These are phyloP conservation scores for Lathyrus tuberosus DNA, from an alignment of 306 rosid genomes.

Conservation along the genomic window DNA sequence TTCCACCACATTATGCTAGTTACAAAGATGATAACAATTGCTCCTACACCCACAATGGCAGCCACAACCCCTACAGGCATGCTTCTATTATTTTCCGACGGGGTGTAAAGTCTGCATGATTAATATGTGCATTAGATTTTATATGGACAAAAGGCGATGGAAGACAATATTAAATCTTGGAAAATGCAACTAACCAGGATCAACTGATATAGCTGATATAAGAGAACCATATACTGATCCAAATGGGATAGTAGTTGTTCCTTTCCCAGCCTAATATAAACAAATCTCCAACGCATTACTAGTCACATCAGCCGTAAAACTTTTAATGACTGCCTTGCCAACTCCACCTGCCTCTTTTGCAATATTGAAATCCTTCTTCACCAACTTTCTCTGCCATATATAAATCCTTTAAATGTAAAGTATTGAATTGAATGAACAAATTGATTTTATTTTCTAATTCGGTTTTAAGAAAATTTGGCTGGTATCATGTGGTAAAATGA, in stretches of 20 bases:
- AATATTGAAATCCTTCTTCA: slow-evolving; percentile 44
- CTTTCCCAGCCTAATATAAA: slow-evolving; percentile 45
- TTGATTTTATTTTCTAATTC: not conserved
- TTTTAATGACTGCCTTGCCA: slow-evolving; percentile 18
- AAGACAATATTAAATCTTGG: not conserved
- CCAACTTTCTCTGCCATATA: slow-evolving; percentile 34
- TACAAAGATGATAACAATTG: slow-evolving; percentile 34
- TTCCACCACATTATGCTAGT: slow-evolving; percentile 48
- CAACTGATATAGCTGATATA: slow-evolving; percentile 49
- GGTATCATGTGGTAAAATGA: slow-evolving; percentile 3
- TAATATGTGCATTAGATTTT: slow-evolving; percentile 5
- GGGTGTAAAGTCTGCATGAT: slow-evolving; percentile 45
- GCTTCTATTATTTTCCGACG: slow-evolving; percentile 21
- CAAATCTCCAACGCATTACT: slow-evolving; percentile 36
- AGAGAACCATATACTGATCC: slow-evolving; percentile 50
- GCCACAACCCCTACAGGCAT: slow-evolving; percentile 39
- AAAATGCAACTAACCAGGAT: slow-evolving; percentile 39
- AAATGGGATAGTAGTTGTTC: slow-evolving; percentile 50
- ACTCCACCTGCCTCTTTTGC: slow-evolving; percentile 48
- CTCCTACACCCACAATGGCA: slow-evolving; percentile 50
- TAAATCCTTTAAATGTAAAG: slow-evolving; percentile 1
- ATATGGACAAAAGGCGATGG: not conserved
- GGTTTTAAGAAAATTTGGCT: slow-evolving; percentile 24
- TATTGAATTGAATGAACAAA: not conserved
- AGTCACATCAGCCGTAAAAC: slow-evolving; percentile 6